Base-by-base conservation (phyloP, 129 eudicot genomes). In the Lonicera japonica region DNA sequence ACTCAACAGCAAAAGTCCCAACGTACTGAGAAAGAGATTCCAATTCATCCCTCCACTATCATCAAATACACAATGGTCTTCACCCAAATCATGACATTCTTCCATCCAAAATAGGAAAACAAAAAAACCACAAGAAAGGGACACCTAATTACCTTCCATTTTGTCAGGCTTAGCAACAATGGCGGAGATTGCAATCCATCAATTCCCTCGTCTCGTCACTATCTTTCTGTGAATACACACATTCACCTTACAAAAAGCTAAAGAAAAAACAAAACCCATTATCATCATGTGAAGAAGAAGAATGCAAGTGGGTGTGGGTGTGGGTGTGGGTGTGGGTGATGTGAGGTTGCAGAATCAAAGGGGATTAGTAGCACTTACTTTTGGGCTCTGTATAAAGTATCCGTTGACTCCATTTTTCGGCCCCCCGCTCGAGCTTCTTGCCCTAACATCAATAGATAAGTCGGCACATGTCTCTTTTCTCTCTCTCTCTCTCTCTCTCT, bases 31-130 rank as follows among this genome's bases (percentile, higher is more conserved):
- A 60, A 54, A 64, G 39, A 58, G 71, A 69, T 71, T 77, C 80
- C 86, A 66, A 74, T 73, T 79, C 82, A 82, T 46, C 20, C 25
- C 50, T 83, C 89, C 95, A 82, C 89, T 75, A 76, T 0, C 11
- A 25, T n/a, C n/a, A n/a, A n/a, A 43, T 65, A 58, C 71, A 73
- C 72, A n/a, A n/a, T 21, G 38, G 82, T 79, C 77, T 58, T 48
- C 73, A 60, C 71, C 70, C 71, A 72, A 77, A 86, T 86, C 90
- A 86, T 86, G 66, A 83, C 80, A 57, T 79, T 59, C 54, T 76
- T 78, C 80, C 63, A 70, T 52, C 60, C 64, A 58, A 60, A 51
- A 25, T 5, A 34, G 39, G 54, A 62, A 61, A 23, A 22, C 12
- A 25, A 13, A 46, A 15, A 41, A 45, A 11, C 3, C 21, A n/a